Base-by-base conservation (phyloP, 345 rosid genomes). In the Acer yangbiense region DNA sequence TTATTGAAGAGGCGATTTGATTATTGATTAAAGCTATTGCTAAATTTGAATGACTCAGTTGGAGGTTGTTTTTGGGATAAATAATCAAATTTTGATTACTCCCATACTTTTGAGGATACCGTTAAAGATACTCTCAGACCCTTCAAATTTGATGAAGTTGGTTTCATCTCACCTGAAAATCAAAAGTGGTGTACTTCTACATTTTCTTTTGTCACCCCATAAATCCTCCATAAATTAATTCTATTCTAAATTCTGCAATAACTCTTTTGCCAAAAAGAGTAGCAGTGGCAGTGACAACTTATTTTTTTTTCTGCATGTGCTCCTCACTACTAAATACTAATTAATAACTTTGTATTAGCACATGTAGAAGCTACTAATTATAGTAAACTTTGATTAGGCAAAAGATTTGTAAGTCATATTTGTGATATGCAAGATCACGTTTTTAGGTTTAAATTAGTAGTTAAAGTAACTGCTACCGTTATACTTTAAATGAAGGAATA, bases 261-360 rank as follows among this genome's bases (percentile, higher is more conserved):
- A 50, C 13, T 3, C 16, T 14, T 50, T 50, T 13, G 55, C 17
- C 6, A 50, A 17, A 54, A 16, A 54, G 58, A 54, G 58, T 54
- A 54, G 50, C 46, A 7, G 5, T 50, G 17, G 5, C n/a, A 54
- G 58, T 54, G 58, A 54, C n/a, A 54, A 16, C 58, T 54, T 54
- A 16, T 54, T 54, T n/a, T 54, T 52, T 16, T 43, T 16, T 54
- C 58, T 60, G 43, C 62, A 63, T 58, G 69, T 74, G 69, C 46
- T 1, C 27, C 44, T 46, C 48, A 64, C 60, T 73, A 21, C 11
- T 39, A 32, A 39, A 9, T 46, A 46, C 50, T 44, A 63, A 25
- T 62, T 62, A 25, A 3, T 12, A 35, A 5, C 54, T 35, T 57
- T 2, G 23, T 61, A 60, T 73, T 20, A 44, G 14, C 43, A 17